Evolutionary conservation across 495 filamentous ascomycete genomes (phyloP), one percentile per base, ranked within the genome.

Genomic region (Penicillium angulare): DNA sequence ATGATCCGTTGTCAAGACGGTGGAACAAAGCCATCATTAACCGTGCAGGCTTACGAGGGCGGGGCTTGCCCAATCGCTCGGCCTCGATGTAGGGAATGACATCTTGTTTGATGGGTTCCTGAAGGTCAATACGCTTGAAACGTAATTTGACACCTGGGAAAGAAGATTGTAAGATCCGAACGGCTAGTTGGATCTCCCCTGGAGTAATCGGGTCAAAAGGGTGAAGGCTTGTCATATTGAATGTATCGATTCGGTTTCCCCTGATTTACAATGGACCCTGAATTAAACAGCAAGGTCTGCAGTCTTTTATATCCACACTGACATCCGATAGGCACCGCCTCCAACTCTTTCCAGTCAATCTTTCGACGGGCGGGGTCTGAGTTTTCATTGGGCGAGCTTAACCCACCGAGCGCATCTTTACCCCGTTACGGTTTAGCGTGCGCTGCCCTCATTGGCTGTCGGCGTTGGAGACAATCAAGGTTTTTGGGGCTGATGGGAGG

Each of bases 101-200:
- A 33, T 75, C 71, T 48, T 65, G 58, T 43, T 75, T 75, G 52
- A 65, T 59, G 13, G 71, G 71, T 35, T 75, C 71, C 9, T 73
- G 64, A 7, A 76, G 61, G 54, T 76, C 73, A 52, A 76, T 74
- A 16, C 70, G 61, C 50, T 76, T 76, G 44, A 72, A 71, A 9
- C 73, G 68, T 47, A 76, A 54, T 45, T 68, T 56, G 22, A 70
- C 65, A 15, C 62, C 70, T 0, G 71, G 63, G 36, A 76, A 73
- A 12, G 71, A 60, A 3, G 65, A 59, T 47, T 73, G 60, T 34
- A 76, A 48, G 35, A 76, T 58, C 21, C 62, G 65, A 5, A 68
- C 66, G 7, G 64, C 73, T 43, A 76, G 40, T 40, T 66, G 63
- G 39, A 76, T 76, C 54, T 76, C 73, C 43, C 62, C 66, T 12